These are phyloP conservation scores for Fusarium tuaranense DNA, from an alignment of 2,329 filamentous ascomycete species.

Conservation along the genomic window DNA sequence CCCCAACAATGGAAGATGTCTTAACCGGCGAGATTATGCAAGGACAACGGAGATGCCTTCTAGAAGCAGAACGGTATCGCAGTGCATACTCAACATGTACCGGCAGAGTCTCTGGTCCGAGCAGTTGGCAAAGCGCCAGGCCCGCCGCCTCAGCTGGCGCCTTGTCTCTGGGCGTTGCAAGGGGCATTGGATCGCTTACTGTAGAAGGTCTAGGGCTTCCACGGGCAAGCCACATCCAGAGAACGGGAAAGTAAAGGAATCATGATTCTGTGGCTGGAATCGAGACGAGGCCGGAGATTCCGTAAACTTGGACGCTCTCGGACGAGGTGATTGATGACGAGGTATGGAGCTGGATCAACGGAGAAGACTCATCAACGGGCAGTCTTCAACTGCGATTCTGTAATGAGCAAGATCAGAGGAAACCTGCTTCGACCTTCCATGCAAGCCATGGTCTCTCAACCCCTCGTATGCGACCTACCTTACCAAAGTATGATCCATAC, in stretches of 20 bases:
- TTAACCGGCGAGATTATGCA: constrained; percentile 12
- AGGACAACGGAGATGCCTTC: constrained; percentile 35
- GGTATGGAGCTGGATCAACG: constrained; percentile 15
- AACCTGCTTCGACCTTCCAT: constrained; percentile 21
- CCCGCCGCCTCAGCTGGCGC: constrained; percentile 3
- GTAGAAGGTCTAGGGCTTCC: constrained; percentile 17
- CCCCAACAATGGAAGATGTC: constrained; percentile 14
- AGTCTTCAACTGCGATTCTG: background rate
- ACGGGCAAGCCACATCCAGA: constrained; percentile 32
- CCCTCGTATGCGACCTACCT: constrained; percentile 17
- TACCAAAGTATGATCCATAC: constrained; percentile 13
- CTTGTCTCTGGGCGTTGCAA: constrained; percentile 23
- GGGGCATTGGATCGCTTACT: constrained; percentile 22
- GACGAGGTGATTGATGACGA: background rate
- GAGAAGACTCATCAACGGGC: background rate
- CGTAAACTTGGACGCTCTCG: constrained; percentile 11
- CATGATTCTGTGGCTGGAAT: constrained; percentile 32
- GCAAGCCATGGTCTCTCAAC: constrained; percentile 13
- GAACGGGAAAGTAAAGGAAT: constrained; percentile 1
- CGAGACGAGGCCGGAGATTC: constrained; percentile 22
- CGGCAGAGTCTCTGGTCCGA: constrained; percentile 26
- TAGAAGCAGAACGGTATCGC: constrained; percentile 21
- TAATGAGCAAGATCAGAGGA: background rate
- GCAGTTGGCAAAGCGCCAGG: background rate
- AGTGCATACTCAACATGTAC: constrained; percentile 10